phyloP scores from a whole-genome alignment of 1,284 basidiomycete species.

The Rhodotorula sp. region DNA sequence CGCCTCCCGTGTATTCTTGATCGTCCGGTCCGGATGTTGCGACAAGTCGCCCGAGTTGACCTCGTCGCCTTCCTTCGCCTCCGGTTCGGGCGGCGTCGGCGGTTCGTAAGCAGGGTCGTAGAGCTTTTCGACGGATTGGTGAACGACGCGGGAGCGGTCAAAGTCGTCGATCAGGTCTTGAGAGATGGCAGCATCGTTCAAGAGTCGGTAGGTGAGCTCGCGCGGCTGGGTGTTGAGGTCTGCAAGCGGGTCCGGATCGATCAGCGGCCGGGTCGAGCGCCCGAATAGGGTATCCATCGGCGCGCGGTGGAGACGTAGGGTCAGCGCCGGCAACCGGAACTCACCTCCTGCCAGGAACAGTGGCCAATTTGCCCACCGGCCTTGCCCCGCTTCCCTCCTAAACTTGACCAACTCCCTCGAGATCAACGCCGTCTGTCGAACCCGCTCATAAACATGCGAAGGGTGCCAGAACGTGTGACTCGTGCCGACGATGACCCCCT shows the following conservation, averaged over 20 bases:
- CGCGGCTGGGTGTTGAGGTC: slow-evolving; percentile 91
- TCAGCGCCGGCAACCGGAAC: slow-evolving; percentile 14
- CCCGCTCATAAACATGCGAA: slow-evolving; percentile 68
- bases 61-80: slow-evolving; percentile 52
- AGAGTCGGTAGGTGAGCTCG: slow-evolving; percentile 80
- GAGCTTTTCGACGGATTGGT: slow-evolving; percentile 67
- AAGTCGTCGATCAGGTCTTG: slow-evolving; percentile 58
- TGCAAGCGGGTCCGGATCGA: slow-evolving; percentile 45
- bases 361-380: slow-evolving; percentile 63
- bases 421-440: slow-evolving; percentile 62
- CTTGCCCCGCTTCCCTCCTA: slow-evolving; percentile 52
- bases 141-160: slow-evolving; percentile 70
- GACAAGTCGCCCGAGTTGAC: slow-evolving; percentile 50
- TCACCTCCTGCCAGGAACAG: slow-evolving; percentile 79
- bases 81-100: slow-evolving; percentile 40
- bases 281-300: too few species aligned
- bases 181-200: slow-evolving; percentile 54
- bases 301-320: too few species aligned
- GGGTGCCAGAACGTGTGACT: slow-evolving; percentile 94
- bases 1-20: slow-evolving; percentile 72
- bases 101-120: slow-evolving; percentile 50
- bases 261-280: not conserved
- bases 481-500: slow-evolving; percentile 69
- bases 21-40: slow-evolving; percentile 59
- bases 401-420: slow-evolving; percentile 66